These are phyloP conservation scores for Physocladia obscura DNA, from an alignment of 192 early-diverging fungal species.

Conservation along the genomic window DNA sequence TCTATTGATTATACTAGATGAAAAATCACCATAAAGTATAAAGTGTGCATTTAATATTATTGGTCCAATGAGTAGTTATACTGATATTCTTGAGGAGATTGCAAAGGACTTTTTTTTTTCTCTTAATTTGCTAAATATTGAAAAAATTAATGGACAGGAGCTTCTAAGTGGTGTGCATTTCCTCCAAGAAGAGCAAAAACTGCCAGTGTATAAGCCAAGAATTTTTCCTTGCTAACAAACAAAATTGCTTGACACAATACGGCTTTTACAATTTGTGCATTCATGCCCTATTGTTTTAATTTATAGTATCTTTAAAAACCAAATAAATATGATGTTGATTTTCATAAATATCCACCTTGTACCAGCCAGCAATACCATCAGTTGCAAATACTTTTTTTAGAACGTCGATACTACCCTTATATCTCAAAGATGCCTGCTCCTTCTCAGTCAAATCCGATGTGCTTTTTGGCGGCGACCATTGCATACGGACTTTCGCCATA, in stretches of 20 bases:
- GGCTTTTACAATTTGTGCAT: constrained; percentile 96
- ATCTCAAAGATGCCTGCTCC: constrained; percentile 54
- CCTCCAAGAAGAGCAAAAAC: constrained; percentile 45
- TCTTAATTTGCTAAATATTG: too few relatives aligned
- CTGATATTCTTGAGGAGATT: too few relatives aligned
- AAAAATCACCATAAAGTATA: too few relatives aligned
- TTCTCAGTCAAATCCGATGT: constrained; percentile 42
- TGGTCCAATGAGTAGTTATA: too few relatives aligned
- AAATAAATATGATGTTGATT: not conserved
- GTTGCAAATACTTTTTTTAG: constrained; percentile 71
- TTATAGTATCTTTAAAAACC: not conserved
- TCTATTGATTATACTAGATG: too few relatives aligned
- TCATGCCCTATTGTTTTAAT: constrained; percentile 74
- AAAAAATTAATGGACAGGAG: too few relatives aligned
- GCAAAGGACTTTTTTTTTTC: too few relatives aligned
- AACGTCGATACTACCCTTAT: constrained; percentile 83
- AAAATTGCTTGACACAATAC: constrained; percentile 98
- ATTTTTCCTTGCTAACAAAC: constrained; percentile 93
- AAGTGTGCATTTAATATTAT: too few relatives aligned
- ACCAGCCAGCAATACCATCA: constrained; percentile 90
- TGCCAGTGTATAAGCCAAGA: constrained; percentile 70
- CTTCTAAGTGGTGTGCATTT: not conserved
- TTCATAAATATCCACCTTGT: constrained; percentile 64
- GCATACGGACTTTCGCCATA: constrained; percentile 97
- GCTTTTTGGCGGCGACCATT: constrained; percentile 59